Base-by-base conservation (phyloP, 2,329 filamentous ascomycete genomes). In the Phialemoniopsis sp. region DNA sequence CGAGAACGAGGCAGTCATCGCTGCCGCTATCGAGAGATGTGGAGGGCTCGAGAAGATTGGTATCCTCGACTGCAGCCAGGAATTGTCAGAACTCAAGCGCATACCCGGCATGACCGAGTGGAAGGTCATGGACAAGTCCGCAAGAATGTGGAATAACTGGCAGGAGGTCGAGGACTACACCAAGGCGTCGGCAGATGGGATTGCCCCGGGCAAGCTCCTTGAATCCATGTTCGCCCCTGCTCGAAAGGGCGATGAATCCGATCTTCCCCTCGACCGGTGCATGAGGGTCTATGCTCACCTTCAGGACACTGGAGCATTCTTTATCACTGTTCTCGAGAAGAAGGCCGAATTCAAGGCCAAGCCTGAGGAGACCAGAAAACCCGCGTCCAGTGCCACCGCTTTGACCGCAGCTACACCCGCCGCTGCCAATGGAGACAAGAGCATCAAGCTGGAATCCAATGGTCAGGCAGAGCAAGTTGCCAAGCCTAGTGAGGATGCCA, bases 301-400 rank as follows among this genome's bases (percentile, higher is more conserved):
- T 57, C 93, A 98, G 64, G 89, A 98, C 54, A 98, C 93, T 4
- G 93, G 93, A 40, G 91, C 86, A 16, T 98, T 98, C 73, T 98
- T 98, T 68, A 96, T 98, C 58, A 85, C 89, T 1, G 90, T 96
- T 1, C 67, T 98, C 14, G 87, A 96, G 69, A 98, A 98, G 74
- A 83, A 84, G 59, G 77, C 80, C 18, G 93, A 96, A 49, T 89
- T 95, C 59, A 85, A 78, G 58, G 85, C 82, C 8, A 86, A 78
- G 60, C 82, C 82, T 16, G 87, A 93, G 61, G 73, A 76, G 5
- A 70, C 73, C 41, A 58, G 64, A 39, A 77, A 75, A 54, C 42
- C 43, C 40, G 45, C 46, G 17, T 50, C 48, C 21, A 26, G 21
- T 10, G 21, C 21, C 6, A 6, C 21, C 6, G 21, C 10, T 10